Conservation (phyloP, 2,329 filamentous ascomycete genomes). For the Diaporthe eres region DNA sequence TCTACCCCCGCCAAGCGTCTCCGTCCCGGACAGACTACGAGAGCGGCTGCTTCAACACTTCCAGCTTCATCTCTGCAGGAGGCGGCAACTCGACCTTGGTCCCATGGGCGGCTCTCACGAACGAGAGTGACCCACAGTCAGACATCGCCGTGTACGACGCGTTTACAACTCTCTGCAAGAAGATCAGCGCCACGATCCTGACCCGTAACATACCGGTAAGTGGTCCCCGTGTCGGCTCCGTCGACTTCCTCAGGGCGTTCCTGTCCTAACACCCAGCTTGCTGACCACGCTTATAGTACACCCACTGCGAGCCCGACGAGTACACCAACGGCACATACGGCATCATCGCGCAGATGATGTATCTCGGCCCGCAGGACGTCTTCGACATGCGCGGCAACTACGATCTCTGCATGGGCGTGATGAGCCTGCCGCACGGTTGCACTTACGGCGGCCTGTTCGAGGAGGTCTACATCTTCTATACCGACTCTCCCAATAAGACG, state of each 20-base stretch:
- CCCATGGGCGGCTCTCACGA: not conserved
- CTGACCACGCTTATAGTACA: not conserved
- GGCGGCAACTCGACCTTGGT: not conserved
- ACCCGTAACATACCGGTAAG: not conserved
- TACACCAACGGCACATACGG: not conserved
- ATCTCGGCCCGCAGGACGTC: not conserved
- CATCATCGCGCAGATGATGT: constrained; percentile 12
- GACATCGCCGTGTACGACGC: not conserved
- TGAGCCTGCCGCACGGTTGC: not conserved
- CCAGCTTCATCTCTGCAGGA: not conserved
- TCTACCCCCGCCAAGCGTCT: not conserved
- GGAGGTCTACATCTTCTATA: not conserved
- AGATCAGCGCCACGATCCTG: not conserved
- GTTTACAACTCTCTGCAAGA: not conserved
- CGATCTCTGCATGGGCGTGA: not conserved
- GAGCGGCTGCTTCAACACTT: not conserved
- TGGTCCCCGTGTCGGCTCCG: too few relatives aligned
- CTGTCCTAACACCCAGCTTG: not conserved
- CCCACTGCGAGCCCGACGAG: not conserved
- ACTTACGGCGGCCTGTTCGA: constrained; percentile 1
- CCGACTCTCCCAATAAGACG: not conserved
- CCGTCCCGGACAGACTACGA: not conserved
- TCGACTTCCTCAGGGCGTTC: too few relatives aligned
- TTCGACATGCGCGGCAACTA: not conserved
- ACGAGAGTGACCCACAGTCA: not conserved